Conservation (phyloP, 208 protist genomes). For the Trypanosoma avium region DNA sequence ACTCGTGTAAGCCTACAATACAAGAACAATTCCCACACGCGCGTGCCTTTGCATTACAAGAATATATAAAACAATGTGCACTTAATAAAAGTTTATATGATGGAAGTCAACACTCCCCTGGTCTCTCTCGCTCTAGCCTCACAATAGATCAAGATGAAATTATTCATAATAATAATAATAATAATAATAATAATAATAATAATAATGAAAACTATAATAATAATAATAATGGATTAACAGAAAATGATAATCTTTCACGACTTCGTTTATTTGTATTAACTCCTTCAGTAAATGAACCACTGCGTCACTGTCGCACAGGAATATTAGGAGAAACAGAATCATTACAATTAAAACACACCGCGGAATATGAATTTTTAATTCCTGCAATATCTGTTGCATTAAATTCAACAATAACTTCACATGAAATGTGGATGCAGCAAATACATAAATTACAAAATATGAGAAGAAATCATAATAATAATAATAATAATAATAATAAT, state of each 20-base stretch:
- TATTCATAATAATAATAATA: background rate
- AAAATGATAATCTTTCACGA: background rate
- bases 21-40: slow-evolving; percentile 12
- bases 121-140: slow-evolving; percentile 7
- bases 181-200: background rate
- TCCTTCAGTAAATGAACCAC: slow-evolving; percentile 35
- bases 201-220: background rate
- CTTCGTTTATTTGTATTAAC: slow-evolving; percentile 35
- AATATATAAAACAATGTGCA: background rate
- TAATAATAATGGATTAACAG: background rate
- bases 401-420: slow-evolving; percentile 37
- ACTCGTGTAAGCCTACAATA: slow-evolving; percentile 15
- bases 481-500: background rate
- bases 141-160: background rate
- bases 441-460: background rate
- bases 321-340: slow-evolving; percentile 64
- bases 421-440: slow-evolving; percentile 33
- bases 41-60: background rate
- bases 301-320: slow-evolving; percentile 36
- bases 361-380: slow-evolving; percentile 68
- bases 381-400: slow-evolving; percentile 52
- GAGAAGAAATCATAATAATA: too few relatives aligned
- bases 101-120: background rate
- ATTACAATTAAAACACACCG: slow-evolving; percentile 66
- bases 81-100: slow-evolving; percentile 3